Conservation (phyloP, 148 eudicot species). For the Diospyros kaki region DNA sequence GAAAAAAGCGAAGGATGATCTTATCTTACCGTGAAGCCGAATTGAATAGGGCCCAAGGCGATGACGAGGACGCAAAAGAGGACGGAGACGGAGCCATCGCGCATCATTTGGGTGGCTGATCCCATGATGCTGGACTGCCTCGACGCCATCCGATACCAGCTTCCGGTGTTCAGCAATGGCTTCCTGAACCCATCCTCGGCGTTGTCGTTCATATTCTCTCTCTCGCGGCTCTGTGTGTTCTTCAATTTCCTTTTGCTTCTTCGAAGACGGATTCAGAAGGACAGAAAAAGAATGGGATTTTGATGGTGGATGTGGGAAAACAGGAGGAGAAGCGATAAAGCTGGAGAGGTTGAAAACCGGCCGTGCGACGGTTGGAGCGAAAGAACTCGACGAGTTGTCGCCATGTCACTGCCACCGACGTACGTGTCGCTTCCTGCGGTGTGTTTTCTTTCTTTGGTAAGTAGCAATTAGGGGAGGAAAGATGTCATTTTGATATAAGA, state of each 20-base stretch:
- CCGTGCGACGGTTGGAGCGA: background rate
- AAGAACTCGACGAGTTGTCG: too few relatives aligned
- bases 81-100: conserved; percentile 61
- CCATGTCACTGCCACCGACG: too few relatives aligned
- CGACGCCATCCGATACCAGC: conserved; percentile 75
- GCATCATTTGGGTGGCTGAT: conserved; percentile 45
- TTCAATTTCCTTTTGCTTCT: conserved; percentile 10
- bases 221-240: background rate
- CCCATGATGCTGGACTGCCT: conserved; percentile 58
- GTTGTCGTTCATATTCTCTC: too few relatives aligned
- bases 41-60: conserved; percentile 85
- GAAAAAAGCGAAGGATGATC: background rate
- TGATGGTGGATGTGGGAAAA: background rate
- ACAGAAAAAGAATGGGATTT: background rate
- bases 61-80: conserved; percentile 65
- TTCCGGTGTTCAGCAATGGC: conserved; percentile 76
- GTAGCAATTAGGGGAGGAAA: too few relatives aligned
- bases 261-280: background rate
- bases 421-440: too few relatives aligned
- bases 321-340: background rate
- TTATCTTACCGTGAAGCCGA: conserved; percentile 62
- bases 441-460: too few relatives aligned
- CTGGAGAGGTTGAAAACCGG: background rate
- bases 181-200: conserved; percentile 47
- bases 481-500: too few relatives aligned